Evolutionary conservation across 805 yeast genomes (phyloP).

Genomic region (Saccharomycopsis microspora): DNA sequence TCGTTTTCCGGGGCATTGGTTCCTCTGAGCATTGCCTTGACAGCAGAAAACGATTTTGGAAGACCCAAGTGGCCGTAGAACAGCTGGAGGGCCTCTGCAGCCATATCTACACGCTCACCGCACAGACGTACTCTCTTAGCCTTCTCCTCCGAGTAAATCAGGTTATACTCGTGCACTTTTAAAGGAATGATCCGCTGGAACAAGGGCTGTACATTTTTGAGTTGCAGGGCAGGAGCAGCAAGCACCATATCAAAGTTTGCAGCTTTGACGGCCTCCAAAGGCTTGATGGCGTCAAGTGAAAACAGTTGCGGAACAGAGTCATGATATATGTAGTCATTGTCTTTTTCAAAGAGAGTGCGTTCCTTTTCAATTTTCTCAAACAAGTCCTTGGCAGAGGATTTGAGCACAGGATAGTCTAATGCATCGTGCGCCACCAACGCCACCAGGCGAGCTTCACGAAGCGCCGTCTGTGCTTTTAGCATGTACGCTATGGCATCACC

Average conservation of each 20-base stretch:
- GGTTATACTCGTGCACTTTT: slow-evolving; percentile 75
- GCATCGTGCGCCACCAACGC: slow-evolving; percentile 9
- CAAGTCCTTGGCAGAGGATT: slow-evolving; percentile 22
- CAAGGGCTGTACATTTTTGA: slow-evolving; percentile 27
- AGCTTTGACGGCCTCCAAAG: slow-evolving; percentile 57
- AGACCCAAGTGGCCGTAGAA: slow-evolving; percentile 59
- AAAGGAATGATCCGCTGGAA: slow-evolving; percentile 77
- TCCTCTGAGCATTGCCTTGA: slow-evolving; percentile 26
- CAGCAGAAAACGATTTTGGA: slow-evolving; percentile 50
- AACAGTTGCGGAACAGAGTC: slow-evolving; percentile 55
- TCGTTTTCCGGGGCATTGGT: slow-evolving; percentile 23
- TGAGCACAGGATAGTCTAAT: slow-evolving; percentile 20
- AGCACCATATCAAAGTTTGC: slow-evolving; percentile 38
- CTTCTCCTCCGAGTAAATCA: slow-evolving; percentile 83
- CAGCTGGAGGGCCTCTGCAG: slow-evolving; percentile 68
- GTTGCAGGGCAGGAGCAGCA: slow-evolving; percentile 27
- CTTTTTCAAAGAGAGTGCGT: slow-evolving; percentile 44
- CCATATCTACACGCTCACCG: slow-evolving; percentile 62
- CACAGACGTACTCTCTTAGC: slow-evolving; percentile 66
- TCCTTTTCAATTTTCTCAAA: slow-evolving; percentile 25
- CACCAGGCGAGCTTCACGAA: slow-evolving; percentile 35
- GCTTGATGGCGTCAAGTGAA: slow-evolving; percentile 52
- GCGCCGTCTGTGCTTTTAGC: slow-evolving; percentile 6
- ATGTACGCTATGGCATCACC: slow-evolving; percentile 68
- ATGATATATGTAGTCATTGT: slow-evolving; percentile 85